Conservation (phyloP, 2,329 filamentous ascomycete species). For the Xylaria sp. region DNA sequence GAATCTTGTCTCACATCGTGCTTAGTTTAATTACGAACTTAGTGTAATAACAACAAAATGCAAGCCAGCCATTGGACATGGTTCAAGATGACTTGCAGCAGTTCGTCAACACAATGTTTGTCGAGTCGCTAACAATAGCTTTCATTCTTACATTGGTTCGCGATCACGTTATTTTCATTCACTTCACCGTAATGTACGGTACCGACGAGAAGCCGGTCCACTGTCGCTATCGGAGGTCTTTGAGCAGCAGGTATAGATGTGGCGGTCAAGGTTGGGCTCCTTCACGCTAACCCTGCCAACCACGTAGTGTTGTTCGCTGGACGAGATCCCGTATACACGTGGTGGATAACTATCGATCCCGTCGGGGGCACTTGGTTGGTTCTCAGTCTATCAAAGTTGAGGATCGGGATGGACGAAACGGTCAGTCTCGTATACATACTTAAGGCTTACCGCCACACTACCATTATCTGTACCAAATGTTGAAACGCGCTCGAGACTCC, state of each 20-base stretch:
- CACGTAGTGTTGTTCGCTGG: slow-evolving; percentile 13
- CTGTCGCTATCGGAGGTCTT: slow-evolving; percentile 14
- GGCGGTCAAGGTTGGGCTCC: slow-evolving; percentile 28
- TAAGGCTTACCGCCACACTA: slow-evolving; percentile 27
- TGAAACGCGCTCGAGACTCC: background rate
- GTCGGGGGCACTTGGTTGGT: slow-evolving; percentile 23
- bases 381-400: background rate
- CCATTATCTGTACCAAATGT: background rate
- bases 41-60: background rate
- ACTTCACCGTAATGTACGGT: slow-evolving; percentile 7
- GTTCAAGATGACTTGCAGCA: slow-evolving; percentile 27
- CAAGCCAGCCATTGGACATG: background rate
- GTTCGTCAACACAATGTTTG: slow-evolving; percentile 17
- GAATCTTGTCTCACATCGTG: slow-evolving; percentile 20
- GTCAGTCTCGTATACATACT: slow-evolving; percentile 31
- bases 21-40: background rate
- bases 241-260: slow-evolving; percentile 13
- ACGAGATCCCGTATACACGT: slow-evolving; percentile 1
- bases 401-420: slow-evolving; percentile 25
- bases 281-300: slow-evolving; percentile 19
- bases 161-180: slow-evolving; percentile 25
- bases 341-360: slow-evolving; percentile 28
- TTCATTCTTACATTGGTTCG: slow-evolving; percentile 16
- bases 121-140: background rate
- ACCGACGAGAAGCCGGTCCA: background rate